phyloP scores from a whole-genome alignment of 2,329 filamentous ascomycete species.

The Penicillium sp. region DNA sequence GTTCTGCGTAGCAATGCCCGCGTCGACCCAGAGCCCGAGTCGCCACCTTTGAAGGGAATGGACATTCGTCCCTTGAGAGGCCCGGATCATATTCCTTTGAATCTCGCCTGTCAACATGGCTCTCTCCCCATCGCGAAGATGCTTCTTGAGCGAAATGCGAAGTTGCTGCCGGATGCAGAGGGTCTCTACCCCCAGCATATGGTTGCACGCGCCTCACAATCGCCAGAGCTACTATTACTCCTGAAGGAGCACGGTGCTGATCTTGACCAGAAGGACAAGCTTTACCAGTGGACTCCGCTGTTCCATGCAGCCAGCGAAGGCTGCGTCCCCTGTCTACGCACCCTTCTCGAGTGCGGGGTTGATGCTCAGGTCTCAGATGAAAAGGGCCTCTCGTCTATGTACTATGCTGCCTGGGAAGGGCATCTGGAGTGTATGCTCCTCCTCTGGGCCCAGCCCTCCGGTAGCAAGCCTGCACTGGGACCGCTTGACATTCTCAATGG shows the following conservation, averaged over 20 bases:
- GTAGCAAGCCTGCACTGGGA: constrained; percentile 26
- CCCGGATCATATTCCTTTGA: constrained; percentile 88
- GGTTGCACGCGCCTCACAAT: constrained; percentile 83
- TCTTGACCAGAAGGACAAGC: constrained; percentile 87
- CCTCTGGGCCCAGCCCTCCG: constrained; percentile 52
- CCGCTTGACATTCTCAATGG: constrained; percentile 40
- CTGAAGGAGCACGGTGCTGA: constrained; percentile 85
- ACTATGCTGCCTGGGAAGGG: constrained; percentile 98
- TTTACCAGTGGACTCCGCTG: constrained; percentile 95
- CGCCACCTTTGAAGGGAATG: not conserved
- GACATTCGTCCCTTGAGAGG: constrained; percentile 45
- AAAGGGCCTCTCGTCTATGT: constrained; percentile 90
- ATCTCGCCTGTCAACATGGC: constrained; percentile 91
- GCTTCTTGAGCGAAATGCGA: constrained; percentile 75
- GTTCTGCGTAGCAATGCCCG: constrained; percentile 77
- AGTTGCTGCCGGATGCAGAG: constrained; percentile 90
- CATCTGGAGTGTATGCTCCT: constrained; percentile 92
- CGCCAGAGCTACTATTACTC: constrained; percentile 73
- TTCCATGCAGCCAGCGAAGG: constrained; percentile 97
- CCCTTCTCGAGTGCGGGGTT: constrained; percentile 74
- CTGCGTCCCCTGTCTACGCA: constrained; percentile 82
- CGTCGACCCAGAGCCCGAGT: constrained; percentile 70
- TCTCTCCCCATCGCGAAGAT: constrained; percentile 81
- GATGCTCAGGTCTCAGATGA: constrained; percentile 82
- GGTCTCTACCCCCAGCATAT: constrained; percentile 96